phyloP scores from a whole-genome alignment of 257 asterid species.

The Plantago elongata region DNA sequence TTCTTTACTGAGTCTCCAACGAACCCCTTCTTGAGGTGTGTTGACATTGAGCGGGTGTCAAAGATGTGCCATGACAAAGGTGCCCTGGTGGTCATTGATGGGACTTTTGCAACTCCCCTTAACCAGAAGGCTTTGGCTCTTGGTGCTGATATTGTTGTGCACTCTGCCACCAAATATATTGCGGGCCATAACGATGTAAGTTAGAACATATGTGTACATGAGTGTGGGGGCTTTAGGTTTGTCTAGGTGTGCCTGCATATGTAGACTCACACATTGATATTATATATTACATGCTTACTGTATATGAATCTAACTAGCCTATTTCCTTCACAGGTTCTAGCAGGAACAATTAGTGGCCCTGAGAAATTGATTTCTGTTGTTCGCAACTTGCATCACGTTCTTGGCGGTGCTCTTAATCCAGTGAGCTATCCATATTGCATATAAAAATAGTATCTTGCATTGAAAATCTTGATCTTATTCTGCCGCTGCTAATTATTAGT shows the following conservation, averaged over 20 bases:
- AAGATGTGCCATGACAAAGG: slow-evolving; percentile 88
- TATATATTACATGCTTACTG: neutral
- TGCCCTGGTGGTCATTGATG: slow-evolving; percentile 74
- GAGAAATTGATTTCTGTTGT: slow-evolving; percentile 57
- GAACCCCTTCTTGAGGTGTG: slow-evolving; percentile 88
- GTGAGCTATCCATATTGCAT: slow-evolving; percentile 41
- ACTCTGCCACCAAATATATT: slow-evolving; percentile 83
- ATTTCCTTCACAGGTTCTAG: slow-evolving; percentile 60
- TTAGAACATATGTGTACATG: neutral
- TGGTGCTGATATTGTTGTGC: slow-evolving; percentile 87
- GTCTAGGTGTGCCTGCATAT: no score
- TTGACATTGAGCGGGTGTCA: slow-evolving; percentile 81
- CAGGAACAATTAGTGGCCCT: slow-evolving; percentile 87
- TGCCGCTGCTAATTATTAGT: no score
- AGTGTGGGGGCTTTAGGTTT: no score
- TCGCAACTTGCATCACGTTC: slow-evolving; percentile 81
- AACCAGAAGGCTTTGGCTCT: slow-evolving; percentile 92
- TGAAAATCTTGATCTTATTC: no score
- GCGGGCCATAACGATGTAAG: slow-evolving; percentile 94
- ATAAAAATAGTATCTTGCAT: no score
- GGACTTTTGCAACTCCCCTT: slow-evolving; percentile 91
- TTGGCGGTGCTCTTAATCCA: slow-evolving; percentile 87
- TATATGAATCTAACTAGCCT: slow-evolving; percentile 2
- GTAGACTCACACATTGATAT: neutral
- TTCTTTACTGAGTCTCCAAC: slow-evolving; percentile 94